Base-by-base conservation (phyloP, 192 early-diverging fungal species). In the Rhizophagus clarus region DNA sequence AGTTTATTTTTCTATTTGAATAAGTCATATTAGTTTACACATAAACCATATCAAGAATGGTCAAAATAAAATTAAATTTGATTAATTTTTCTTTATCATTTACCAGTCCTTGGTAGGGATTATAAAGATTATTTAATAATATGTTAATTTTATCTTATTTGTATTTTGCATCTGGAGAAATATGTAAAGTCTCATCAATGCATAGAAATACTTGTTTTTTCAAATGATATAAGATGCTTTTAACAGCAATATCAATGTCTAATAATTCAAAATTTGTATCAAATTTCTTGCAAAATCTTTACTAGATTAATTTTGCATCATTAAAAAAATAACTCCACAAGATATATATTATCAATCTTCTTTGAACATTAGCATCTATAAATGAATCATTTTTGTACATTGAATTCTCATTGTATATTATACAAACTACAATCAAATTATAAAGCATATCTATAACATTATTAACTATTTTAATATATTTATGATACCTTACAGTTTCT, bases 211-310 rank as follows among this genome's bases (percentile, higher is more conserved):
- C 40, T 71, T 10, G 28, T 71, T 71, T 71, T 3, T 42, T 71
- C 22, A 40, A 71, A 71, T 71, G 68, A 47, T 71, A 42, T 71
- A 71, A 31, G 68, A 71, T 71, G 68, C 68, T 45, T 71, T 71
- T 0, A 71, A 71, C 22, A n/a, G 40, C 68, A 31, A 34, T 69
- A 3, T 3, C 14, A 69, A 26, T 69, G 7, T 37, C 34, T 34
- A 69, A 69, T 69, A 34, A 69, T 26, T 69, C 9, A 37, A 69
- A 69, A 42, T 69, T 14, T 37, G 17, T 69, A 37, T 17, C 34
- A 69, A 69, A 69, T 69, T 20, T 69, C 17, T 40, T 3, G 17
- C 67, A 40, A 69, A 69, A 69, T 37, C 3, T 1, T 4, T 69
- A 0, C 67, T 34, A 69, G 67, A 1, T 9, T 69, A 69, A 20